Base-by-base conservation (phyloP, 177 flowering plant species). In the Vitis hybrid region DNA sequence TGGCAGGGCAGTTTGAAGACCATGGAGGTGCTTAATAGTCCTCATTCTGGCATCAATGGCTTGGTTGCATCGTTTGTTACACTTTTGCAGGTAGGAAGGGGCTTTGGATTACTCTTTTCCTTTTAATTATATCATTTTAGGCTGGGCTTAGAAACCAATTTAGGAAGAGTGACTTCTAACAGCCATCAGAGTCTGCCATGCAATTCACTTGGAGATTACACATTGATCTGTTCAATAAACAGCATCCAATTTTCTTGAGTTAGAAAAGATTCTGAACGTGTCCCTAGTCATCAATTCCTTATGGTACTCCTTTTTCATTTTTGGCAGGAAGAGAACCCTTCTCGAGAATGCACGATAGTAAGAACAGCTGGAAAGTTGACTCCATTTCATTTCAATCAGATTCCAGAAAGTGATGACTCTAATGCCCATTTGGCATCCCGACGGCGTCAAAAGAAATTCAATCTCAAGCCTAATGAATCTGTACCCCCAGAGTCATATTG, bases 311-410 rank as follows among this genome's bases (percentile, higher is more conserved):
- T 35, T 35, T 35, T 35, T 35, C 4, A 35, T 6, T 6, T 53
- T 64, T 77, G 79, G 61, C 90, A 95, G 97, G 87, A 90, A 82
- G 99, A 95, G 76, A 91, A 95, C 78, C 92, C 91, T 78, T 87
- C 97, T 61, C 89, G 99, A 10, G 97, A 90, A 67, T 83, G 88
- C 74, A 93, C 98, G 49, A 93, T 93, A 75, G 84, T 95, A 58
- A 83, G 97, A 73, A 95, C 98, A 32, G 98, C 97, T 67, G 97
- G 90, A 69, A 95, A 95, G 87, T 92, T 93, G 60, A 89, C 79
- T 63, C 97, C 98, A 50, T 93, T 95, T 73, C 80, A 76, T 71
- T 93, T 95, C 80, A 95, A 93, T 71, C 85, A 72, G 76, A 80
- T 90, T 65, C 85, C 89, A 51, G 94, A 88, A 66, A 74, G 64